Conservation (phyloP, 2,329 filamentous ascomycete species). For the Torrubiellomyces zombiae region DNA sequence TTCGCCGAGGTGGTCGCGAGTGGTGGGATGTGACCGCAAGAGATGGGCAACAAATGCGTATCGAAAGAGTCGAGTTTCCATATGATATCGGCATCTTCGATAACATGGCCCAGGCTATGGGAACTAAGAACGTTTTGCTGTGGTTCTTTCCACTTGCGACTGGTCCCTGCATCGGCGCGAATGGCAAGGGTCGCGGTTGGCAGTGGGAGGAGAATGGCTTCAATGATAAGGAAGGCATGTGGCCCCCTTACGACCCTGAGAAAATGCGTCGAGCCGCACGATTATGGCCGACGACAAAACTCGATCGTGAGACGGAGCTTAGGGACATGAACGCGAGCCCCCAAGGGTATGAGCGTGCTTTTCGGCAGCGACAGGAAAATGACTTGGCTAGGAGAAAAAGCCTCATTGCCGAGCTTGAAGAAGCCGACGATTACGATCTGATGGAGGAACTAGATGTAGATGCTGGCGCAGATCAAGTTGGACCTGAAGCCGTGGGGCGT, state of each 20-base stretch:
- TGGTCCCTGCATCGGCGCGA: constrained; percentile 23
- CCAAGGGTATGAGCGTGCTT: constrained; percentile 31
- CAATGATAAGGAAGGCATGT: constrained; percentile 43
- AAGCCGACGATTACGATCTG: constrained; percentile 38
- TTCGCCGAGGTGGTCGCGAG: constrained; percentile 28
- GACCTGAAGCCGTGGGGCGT: no score
- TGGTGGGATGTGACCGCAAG: constrained; percentile 24
- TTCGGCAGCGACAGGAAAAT: constrained; percentile 29
- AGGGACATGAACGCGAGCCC: constrained; percentile 19
- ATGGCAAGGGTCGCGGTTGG: constrained; percentile 32
- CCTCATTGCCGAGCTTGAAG: constrained; percentile 33
- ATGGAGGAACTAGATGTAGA: constrained; percentile 33
- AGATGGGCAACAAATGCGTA: constrained; percentile 24
- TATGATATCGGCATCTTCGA: constrained; percentile 63
- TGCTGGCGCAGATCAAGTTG: constrained; percentile 38
- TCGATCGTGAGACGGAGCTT: constrained; percentile 17
- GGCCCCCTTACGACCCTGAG: constrained; percentile 48
- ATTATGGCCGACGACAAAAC: constrained; percentile 22
- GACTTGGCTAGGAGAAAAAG: constrained; percentile 24
- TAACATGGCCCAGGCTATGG: constrained; percentile 65
- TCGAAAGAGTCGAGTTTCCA: constrained; percentile 58
- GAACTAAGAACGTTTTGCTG: constrained; percentile 42
- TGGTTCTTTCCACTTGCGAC: constrained; percentile 57
- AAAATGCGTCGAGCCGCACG: constrained; percentile 29
- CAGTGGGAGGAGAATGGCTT: constrained; percentile 61